Percentiles rank a stretch among this genome's conserved stretches.
Evolutionary conservation across 768 basidiomycete genomes (phyloP).

Genomic region (Daedalea quercina): DNA sequence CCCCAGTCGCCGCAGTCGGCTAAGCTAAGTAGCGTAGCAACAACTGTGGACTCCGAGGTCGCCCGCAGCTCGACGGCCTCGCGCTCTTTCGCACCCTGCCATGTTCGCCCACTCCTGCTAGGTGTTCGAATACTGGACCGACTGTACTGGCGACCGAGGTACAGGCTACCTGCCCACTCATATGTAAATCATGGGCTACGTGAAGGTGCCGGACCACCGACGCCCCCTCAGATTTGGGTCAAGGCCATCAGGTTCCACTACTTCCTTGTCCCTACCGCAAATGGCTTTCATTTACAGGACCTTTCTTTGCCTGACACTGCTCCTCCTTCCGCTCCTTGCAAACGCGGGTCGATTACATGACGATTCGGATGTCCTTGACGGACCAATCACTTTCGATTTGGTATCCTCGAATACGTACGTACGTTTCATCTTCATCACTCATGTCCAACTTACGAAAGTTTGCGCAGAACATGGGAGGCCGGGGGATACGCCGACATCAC

Average conservation of each 20-base stretch:
- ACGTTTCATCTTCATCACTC: neutral
- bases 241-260: too few relatives aligned
- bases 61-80: too few relatives aligned
- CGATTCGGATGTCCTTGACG: neutral
- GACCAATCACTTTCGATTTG: neutral
- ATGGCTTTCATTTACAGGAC: neutral
- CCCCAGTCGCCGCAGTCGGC: neutral
- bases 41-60: neutral
- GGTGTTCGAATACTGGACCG: neutral
- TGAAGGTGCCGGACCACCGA: slow-evolving; percentile 3
- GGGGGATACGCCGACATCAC: slow-evolving; percentile 21
- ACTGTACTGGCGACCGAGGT: too few relatives aligned
- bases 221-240: neutral
- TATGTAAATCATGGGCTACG: neutral
- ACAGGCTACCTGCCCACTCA: too few relatives aligned
- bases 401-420: neutral
- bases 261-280: neutral
- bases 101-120: neutral
- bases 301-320: neutral
- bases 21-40: neutral
- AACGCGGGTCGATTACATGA: neutral
- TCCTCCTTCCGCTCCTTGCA: neutral
- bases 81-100: neutral
- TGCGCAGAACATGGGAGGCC: neutral
- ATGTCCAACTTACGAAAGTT: neutral